These are phyloP conservation scores for Maudiozyma saulgeensis DNA, from an alignment of 805 yeast genomes.

Conservation along the genomic window DNA sequence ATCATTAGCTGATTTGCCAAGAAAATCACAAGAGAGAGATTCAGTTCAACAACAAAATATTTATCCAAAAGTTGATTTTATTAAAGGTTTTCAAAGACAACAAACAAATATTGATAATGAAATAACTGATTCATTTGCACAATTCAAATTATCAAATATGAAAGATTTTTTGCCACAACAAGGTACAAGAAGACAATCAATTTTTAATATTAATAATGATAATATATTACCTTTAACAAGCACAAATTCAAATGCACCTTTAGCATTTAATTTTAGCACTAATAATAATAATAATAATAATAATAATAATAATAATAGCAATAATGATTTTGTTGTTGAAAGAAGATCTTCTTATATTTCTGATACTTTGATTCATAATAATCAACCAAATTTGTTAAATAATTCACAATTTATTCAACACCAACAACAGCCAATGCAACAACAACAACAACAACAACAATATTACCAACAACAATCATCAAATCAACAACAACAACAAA, in stretches of 20 bases:
- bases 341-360: conserved; percentile 72
- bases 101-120: neutral
- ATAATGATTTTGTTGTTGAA: neutral
- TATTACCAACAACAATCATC: neutral
- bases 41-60: neutral
- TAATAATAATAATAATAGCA: neutral
- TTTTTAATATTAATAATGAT: conserved; percentile 4
- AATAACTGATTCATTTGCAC: neutral
- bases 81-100: conserved; percentile 14
- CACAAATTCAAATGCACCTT: neutral
- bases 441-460: conserved; percentile 1
- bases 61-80: conserved; percentile 15
- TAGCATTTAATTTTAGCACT: neutral
- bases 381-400: neutral
- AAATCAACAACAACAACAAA: neutral
- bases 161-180: neutral
- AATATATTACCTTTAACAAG: neutral
- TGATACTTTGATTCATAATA: conserved; percentile 40
- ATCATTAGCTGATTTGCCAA: conserved; percentile 25
- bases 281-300: neutral
- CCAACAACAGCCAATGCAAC: conserved; percentile 2
- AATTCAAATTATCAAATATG: neutral
- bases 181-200: conserved; percentile 11
- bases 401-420: neutral
- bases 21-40: neutral